Conservation (phyloP, 176 grass and related monocot species). For the Cymbopogon citratus region DNA sequence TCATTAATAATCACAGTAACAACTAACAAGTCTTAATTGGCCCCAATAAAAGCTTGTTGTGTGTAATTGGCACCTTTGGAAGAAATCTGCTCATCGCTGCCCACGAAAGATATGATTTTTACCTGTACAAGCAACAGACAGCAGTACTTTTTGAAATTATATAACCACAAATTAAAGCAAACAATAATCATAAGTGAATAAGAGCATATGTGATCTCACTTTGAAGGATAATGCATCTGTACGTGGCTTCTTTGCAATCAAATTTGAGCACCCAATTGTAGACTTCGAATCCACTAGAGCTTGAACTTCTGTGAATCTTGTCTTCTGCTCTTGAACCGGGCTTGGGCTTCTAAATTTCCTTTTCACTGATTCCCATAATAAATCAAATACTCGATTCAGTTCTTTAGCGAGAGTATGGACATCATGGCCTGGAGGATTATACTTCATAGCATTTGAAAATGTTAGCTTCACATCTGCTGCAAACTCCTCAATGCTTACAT, state of each 20-base stretch:
- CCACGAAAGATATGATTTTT: conserved; percentile 37
- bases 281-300: not conserved
- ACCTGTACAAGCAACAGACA: conserved; percentile 33
- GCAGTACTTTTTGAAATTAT: conserved; percentile 30
- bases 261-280: conserved; percentile 7
- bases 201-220: conserved; percentile 36
- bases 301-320: conserved; percentile 25
- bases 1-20: not conserved
- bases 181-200: conserved; percentile 11
- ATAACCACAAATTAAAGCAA: not conserved
- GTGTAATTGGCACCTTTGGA: conserved; percentile 52
- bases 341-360: conserved; percentile 42
- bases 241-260: conserved; percentile 22
- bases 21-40: not conserved
- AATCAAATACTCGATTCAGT: conserved; percentile 57
- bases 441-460: conserved; percentile 85
- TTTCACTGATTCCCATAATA: conserved; percentile 27
- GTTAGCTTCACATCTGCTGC: conserved; percentile 70
- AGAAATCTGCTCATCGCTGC: conserved; percentile 14
- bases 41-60: not conserved
- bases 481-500: conserved; percentile 46
- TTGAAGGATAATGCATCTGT: conserved; percentile 43
- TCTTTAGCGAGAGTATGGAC: conserved; percentile 65
- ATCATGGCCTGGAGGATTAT: conserved; percentile 70
- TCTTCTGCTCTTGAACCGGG: conserved; percentile 8